phyloP scores from a whole-genome alignment of 1,284 basidiomycete genomes.

The Tylopilus sp. region DNA sequence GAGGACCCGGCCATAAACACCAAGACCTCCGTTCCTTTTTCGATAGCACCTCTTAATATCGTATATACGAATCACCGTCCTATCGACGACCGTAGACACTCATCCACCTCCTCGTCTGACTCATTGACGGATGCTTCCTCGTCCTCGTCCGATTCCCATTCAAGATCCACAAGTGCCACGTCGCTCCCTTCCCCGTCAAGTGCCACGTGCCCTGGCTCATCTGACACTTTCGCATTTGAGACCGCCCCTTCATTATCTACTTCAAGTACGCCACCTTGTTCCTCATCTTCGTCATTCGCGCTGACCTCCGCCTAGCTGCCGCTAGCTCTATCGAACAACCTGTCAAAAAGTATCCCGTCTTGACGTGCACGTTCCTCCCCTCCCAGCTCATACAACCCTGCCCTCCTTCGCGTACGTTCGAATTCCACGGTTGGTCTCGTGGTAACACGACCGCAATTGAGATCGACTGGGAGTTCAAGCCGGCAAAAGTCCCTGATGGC shows the following conservation, averaged over 20 bases:
- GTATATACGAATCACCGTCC: constrained; percentile 14
- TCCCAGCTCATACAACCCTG: constrained; percentile 51
- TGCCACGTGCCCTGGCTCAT: constrained; percentile 20
- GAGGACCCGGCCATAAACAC: constrained; percentile 28
- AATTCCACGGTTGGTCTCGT: constrained; percentile 34
- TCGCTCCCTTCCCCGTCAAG: constrained; percentile 37
- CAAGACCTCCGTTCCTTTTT: constrained; percentile 27
- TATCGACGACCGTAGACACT: constrained; percentile 31
- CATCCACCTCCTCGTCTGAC: constrained; percentile 30
- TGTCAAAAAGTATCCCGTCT: constrained; percentile 43
- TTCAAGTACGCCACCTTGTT: constrained; percentile 19
- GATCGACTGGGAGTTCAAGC: constrained; percentile 65
- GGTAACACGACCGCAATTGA: constrained; percentile 33
- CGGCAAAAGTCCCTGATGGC: constrained; percentile 72
- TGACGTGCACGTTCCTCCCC: constrained; percentile 60
- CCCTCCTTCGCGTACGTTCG: constrained; percentile 29
- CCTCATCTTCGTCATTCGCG: not conserved
- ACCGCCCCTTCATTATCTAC: not conserved
- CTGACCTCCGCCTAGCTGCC: constrained; percentile 24
- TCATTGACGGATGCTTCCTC: constrained; percentile 37
- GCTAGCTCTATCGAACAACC: constrained; percentile 19
- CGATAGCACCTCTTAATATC: constrained; percentile 31
- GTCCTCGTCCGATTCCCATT: constrained; percentile 35
- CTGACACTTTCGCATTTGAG: constrained; percentile 19
- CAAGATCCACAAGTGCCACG: constrained; percentile 42